These are phyloP conservation scores for Porogramme epimiltina DNA, from an alignment of 1,284 basidiomycete genomes.

Conservation along the genomic window DNA sequence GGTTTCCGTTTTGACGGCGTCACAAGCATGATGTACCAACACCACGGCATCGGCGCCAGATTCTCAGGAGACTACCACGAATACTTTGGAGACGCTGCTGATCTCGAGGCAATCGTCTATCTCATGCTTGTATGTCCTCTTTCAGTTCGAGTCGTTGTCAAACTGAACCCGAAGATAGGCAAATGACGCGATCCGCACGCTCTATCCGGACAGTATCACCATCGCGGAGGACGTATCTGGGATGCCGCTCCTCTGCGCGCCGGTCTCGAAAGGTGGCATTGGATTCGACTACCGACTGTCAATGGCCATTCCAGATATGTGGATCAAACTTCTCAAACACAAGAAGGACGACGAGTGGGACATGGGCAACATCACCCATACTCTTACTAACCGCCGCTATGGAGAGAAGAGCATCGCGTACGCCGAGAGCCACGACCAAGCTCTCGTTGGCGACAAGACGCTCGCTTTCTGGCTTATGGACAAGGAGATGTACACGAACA, in stretches of 20 bases:
- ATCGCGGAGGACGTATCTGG: constrained; percentile 99
- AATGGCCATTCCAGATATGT: constrained; percentile 99
- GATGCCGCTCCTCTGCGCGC: constrained; percentile 92
- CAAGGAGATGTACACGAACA: constrained; percentile 98
- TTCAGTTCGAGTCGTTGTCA: neutral
- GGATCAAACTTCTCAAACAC: constrained; percentile 99
- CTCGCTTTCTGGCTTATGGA: constrained; percentile 99
- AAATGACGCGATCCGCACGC: constrained; percentile 84
- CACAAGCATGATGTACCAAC: constrained; percentile 98
- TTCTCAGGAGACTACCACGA: constrained; percentile 98
- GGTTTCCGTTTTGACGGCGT: constrained; percentile 99
- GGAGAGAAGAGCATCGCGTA: constrained; percentile 94
- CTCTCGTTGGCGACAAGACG: constrained; percentile 97
- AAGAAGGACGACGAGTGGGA: constrained; percentile 89
- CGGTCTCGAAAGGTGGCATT: constrained; percentile 83
- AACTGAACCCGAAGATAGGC: constrained; percentile 55
- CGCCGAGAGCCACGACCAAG: constrained; percentile 97
- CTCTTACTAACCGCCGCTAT: constrained; percentile 87
- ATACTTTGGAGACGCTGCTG: constrained; percentile 88
- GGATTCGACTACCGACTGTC: constrained; percentile 98
- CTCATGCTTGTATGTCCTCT: constrained; percentile 84
- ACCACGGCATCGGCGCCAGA: constrained; percentile 96
- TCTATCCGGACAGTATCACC: constrained; percentile 83
- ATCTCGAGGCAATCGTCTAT: constrained; percentile 91
- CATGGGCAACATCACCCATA: constrained; percentile 85